These are phyloP conservation scores for Ichthyophthirius multifiliis DNA, from an alignment of 169 alveolate species.

Conservation along the genomic window DNA sequence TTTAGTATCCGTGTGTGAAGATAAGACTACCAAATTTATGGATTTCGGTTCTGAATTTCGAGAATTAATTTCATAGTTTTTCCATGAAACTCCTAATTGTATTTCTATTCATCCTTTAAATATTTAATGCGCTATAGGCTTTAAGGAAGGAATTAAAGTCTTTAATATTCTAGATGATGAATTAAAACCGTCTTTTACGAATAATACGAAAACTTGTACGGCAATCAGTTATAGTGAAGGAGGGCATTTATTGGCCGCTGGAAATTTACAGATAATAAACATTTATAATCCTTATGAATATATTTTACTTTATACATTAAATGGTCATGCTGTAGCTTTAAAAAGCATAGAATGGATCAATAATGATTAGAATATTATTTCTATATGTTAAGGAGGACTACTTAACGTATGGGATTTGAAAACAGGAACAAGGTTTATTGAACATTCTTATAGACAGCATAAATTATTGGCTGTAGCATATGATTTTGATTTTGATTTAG, in stretches of 20 bases:
- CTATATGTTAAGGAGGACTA: slow-evolving; percentile 9
- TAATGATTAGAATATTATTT: slow-evolving; percentile 16
- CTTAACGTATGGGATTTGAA: slow-evolving; percentile 12
- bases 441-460: slow-evolving; percentile 15
- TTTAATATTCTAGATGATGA: slow-evolving; percentile 32
- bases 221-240: slow-evolving; percentile 35
- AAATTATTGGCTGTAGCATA: slow-evolving; percentile 13
- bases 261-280: background rate
- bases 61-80: slow-evolving; percentile 23
- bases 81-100: slow-evolving; percentile 30
- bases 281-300: slow-evolving; percentile 27
- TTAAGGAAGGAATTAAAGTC: slow-evolving; percentile 26
- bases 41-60: slow-evolving; percentile 25
- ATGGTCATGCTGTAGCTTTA: slow-evolving; percentile 14
- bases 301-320: background rate
- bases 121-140: slow-evolving; percentile 34
- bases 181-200: slow-evolving; percentile 5
- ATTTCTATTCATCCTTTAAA: slow-evolving; percentile 33
- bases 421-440: slow-evolving; percentile 7
- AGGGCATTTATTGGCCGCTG: slow-evolving; percentile 36
- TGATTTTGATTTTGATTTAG: slow-evolving; percentile 24
- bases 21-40: slow-evolving; percentile 21
- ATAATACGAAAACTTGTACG: slow-evolving; percentile 25
- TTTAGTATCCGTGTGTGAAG: slow-evolving; percentile 33
- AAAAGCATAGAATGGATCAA: slow-evolving; percentile 14